Conservation (phyloP, 176 grass and related monocot genomes). For the Oryza glaberrima region DNA sequence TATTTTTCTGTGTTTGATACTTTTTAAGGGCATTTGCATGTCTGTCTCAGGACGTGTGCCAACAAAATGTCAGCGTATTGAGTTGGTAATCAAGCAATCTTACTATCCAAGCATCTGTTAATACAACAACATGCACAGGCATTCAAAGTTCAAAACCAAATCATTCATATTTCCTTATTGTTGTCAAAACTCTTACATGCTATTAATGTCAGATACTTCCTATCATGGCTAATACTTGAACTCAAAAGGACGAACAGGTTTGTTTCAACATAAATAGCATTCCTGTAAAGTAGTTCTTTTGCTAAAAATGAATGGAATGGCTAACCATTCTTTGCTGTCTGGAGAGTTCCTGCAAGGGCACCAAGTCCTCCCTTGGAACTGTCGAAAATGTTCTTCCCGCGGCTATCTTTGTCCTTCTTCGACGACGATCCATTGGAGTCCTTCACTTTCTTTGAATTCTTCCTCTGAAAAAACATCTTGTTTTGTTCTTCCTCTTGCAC, state of each 20-base stretch:
- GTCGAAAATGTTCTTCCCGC: constrained; percentile 43
- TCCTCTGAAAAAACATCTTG: constrained; percentile 55
- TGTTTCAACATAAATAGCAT: constrained; percentile 9
- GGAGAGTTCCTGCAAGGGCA: constrained; percentile 39
- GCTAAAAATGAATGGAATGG: background rate
- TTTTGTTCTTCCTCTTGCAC: constrained; percentile 27
- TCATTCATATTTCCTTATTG: background rate
- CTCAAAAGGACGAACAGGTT: background rate
- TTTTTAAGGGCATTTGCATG: constrained; percentile 1
- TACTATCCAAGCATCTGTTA: background rate
- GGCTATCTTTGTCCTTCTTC: constrained; percentile 48
- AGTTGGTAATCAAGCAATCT: constrained; percentile 8
- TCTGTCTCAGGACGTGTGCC: constrained; percentile 11
- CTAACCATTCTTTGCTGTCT: constrained; percentile 45
- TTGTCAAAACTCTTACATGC: background rate
- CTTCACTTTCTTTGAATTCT: constrained; percentile 58
- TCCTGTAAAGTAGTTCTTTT: background rate
- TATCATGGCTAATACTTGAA: background rate
- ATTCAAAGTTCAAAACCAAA: constrained; percentile 1
- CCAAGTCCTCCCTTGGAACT: constrained; percentile 54
- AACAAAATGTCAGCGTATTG: background rate
- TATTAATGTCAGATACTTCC: background rate
- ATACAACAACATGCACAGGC: background rate
- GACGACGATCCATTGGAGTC: constrained; percentile 33
- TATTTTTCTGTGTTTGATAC: constrained; percentile 14